Conservation (phyloP, 805 yeast species). For the Grigorovia yakushimaensis region DNA sequence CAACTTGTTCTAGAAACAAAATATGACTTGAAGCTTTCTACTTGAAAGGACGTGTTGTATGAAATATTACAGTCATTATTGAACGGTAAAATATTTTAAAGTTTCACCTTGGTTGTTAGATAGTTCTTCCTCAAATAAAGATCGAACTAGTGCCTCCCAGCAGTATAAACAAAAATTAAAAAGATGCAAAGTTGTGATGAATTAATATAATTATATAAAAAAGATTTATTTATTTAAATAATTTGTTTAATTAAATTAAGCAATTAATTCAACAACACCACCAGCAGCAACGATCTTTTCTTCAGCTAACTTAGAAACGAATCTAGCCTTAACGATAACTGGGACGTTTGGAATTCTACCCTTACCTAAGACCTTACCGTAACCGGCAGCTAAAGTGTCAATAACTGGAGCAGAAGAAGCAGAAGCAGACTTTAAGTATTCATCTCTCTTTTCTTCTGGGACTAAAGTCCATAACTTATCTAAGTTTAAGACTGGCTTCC, state of each 20-base stretch:
- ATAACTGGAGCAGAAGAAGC: conserved; percentile 95
- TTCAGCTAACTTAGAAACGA: conserved; percentile 98
- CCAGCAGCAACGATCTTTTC: conserved; percentile 99
- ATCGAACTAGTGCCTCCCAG: too few relatives aligned
- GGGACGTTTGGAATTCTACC: conserved; percentile 98
- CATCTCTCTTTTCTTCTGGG: conserved; percentile 88
- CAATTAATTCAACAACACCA: conserved; percentile 99
- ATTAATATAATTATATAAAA: conserved; percentile 1
- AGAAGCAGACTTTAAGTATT: conserved; percentile 76
- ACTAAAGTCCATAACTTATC: conserved; percentile 98
- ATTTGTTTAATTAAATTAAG: conserved; percentile 43
- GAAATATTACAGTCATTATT: too few relatives aligned
- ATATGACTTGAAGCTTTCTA: too few relatives aligned
- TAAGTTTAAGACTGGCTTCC: conserved; percentile 97
- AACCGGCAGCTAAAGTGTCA: conserved; percentile 98
- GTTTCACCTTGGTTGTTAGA: too few relatives aligned
- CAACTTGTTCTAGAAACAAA: too few relatives aligned
- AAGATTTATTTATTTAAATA: conserved; percentile 3
- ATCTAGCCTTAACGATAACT: conserved; percentile 98
- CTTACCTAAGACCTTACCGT: conserved; percentile 99
- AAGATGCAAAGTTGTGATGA: neutral
- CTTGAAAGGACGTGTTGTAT: too few relatives aligned
- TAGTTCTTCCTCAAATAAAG: too few relatives aligned
- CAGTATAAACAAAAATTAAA: too few relatives aligned
- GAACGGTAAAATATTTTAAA: too few relatives aligned